These are phyloP conservation scores for Entomophthora muscae DNA, from an alignment of 371 early-diverging fungal genomes.

Conservation along the genomic window DNA sequence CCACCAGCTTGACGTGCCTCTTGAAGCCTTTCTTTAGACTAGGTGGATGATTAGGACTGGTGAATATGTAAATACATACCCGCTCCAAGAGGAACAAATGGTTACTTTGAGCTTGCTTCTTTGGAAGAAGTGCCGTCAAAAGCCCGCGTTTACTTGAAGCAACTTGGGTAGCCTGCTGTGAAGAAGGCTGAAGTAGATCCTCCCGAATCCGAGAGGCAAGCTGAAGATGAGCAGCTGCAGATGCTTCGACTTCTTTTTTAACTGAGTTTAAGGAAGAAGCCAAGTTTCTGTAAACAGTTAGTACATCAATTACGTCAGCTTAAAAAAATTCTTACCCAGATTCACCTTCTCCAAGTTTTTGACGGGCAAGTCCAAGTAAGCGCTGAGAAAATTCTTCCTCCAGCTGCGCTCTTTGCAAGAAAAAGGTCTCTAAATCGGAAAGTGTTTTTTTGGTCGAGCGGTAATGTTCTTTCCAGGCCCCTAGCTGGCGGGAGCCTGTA, in stretches of 20 bases:
- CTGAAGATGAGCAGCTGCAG: background rate
- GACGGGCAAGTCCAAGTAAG: background rate
- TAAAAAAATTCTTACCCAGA: background rate
- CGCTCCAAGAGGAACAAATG: background rate
- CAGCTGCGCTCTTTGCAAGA: slow-evolving; percentile 3
- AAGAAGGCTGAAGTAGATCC: slow-evolving; percentile 4
- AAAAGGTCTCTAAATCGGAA: background rate
- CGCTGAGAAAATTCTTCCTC: slow-evolving; percentile 6
- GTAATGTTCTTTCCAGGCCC: background rate
- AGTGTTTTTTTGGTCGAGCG: slow-evolving; percentile 2
- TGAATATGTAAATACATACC: too few species aligned
- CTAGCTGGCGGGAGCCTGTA: background rate
- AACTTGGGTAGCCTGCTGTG: slow-evolving; percentile 1
- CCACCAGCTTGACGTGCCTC: slow-evolving; percentile 3
- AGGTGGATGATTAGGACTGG: too few species aligned
- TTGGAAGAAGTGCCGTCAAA: background rate
- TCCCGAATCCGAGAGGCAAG: background rate
- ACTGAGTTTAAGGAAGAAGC: background rate
- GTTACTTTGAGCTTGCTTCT: background rate
- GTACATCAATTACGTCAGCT: background rate
- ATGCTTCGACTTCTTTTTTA: background rate
- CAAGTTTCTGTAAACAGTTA: background rate
- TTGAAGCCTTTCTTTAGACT: slow-evolving; percentile 2
- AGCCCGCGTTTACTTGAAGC: background rate
- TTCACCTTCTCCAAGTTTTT: background rate